Base-by-base conservation (phyloP, 2,329 filamentous ascomycete genomes). In the Aspergillus costaricaensis region DNA sequence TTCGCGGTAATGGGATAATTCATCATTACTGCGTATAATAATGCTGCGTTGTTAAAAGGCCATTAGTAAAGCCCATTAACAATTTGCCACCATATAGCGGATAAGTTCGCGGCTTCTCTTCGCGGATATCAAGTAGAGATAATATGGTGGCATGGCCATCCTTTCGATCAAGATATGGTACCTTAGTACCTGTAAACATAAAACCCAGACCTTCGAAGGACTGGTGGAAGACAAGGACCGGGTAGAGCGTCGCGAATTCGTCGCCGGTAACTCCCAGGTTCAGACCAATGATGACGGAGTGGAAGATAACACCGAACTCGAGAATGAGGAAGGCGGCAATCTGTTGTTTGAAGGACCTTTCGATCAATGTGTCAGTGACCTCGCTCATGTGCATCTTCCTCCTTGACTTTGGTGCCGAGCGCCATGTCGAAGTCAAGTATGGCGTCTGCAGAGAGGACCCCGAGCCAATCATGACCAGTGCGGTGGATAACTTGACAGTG, bases 161-260 rank as follows among this genome's bases (percentile, higher is more conserved):
- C 10, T 4, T 32, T 32, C 10, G 27, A 12, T 12, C 10, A 4
- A 32, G 10, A 32, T 32, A 32, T 32, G 30, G 30, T 32, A 32
- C 30, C 3, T 10, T 12, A 32, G 30, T 32, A 32, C 30, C 30
- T 32, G 3, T 32, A 12, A 32, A 32, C 10, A 12, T 32, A 43
- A 88, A 83, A 71, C 85, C 86, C 0, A 88, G 80, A 55, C 86
- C 85, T 66, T 88, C 86, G 60, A 88, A 88, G 10, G 83, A 81
- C 68, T 88, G 86, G 65, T 88, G 86, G 75, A 88, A 88, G 58
- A 86, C 81, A 1, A 88, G 77, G 43, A 87, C 85, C 3, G 83
- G 81, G 69, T 86, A 86, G 2, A 88, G 77, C 0, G 83, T 82
- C 32, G 76, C 72, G 74, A 88, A 88, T 50, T 87, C 85, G 0